Evolutionary conservation across 2,329 filamentous ascomycete genomes (phyloP).

Genomic region (Botrytis sinoallii): DNA sequence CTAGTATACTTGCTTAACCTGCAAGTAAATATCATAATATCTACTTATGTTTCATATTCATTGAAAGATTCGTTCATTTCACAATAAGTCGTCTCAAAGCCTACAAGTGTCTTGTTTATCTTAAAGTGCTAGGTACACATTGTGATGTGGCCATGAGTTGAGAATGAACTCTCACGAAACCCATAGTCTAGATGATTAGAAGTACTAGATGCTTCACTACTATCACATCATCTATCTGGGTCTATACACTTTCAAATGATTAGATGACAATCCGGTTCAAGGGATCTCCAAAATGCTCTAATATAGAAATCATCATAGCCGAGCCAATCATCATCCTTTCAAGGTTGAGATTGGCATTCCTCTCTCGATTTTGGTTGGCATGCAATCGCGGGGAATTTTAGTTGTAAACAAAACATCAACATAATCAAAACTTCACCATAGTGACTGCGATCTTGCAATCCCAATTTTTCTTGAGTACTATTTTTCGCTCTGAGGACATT

Average conservation of each 20-base stretch:
- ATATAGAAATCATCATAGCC: neutral
- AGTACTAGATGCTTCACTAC: neutral
- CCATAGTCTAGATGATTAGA: neutral
- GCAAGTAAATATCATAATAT: neutral
- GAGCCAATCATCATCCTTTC: neutral
- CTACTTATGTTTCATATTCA: neutral
- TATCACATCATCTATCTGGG: neutral
- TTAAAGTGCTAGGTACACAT: neutral
- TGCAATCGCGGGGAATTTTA: conserved; percentile 10
- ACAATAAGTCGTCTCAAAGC: neutral
- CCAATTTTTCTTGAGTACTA: neutral
- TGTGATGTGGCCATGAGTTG: neutral
- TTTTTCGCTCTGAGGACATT: neutral
- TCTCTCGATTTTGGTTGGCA: conserved; percentile 1
- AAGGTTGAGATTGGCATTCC: conserved; percentile 12
- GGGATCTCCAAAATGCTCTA: neutral
- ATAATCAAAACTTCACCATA: conserved; percentile 11
- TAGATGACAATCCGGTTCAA: neutral
- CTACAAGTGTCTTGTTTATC: neutral
- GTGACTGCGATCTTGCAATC: neutral
- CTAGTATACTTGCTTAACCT: neutral
- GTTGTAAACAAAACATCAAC: conserved; percentile 20
- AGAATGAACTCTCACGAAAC: neutral
- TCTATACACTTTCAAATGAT: neutral
- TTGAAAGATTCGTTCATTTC: neutral